Percentiles rank a stretch among this genome's conserved stretches.
These are phyloP conservation scores for Psidium friedrichsthalianum DNA, from an alignment of 345 rosid genomes.

Conservation along the genomic window DNA sequence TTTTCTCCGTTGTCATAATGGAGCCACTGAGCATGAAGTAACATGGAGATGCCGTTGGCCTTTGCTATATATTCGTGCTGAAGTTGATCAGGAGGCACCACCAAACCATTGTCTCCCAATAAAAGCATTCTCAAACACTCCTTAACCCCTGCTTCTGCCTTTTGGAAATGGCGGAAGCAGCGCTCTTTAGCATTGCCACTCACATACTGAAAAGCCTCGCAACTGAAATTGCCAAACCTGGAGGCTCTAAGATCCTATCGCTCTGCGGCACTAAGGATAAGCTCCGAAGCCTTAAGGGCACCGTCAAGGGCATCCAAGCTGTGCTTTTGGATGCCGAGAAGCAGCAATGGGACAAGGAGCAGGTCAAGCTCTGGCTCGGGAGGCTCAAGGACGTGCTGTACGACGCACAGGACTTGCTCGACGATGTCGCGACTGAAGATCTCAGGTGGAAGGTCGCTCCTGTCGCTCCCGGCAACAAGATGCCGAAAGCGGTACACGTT, in stretches of 20 bases:
- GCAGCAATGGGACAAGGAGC: fast-evolving
- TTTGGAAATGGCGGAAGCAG: background rate
- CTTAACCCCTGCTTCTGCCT: background rate
- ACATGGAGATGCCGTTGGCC: background rate
- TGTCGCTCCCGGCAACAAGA: background rate
- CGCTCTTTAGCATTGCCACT: fast-evolving
- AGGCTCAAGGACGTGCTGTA: background rate
- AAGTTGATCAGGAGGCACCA: background rate
- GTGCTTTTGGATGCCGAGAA: background rate
- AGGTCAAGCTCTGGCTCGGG: background rate
- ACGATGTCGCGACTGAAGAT: background rate
- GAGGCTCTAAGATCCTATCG: background rate
- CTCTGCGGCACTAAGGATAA: background rate
- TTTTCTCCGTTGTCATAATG: background rate
- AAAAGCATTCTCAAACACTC: background rate
- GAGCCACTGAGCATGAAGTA: background rate
- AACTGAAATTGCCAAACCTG: background rate
- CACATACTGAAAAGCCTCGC: background rate
- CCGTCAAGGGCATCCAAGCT: background rate
- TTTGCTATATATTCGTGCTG: background rate
- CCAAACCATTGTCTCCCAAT: background rate
- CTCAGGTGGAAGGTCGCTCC: background rate
- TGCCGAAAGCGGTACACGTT: fast-evolving
- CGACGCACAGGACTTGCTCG: background rate
- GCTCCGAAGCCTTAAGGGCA: fast-evolving